These are phyloP conservation scores for Curvularia sp. DNA, from an alignment of 2,329 filamentous ascomycete genomes.

Conservation along the genomic window DNA sequence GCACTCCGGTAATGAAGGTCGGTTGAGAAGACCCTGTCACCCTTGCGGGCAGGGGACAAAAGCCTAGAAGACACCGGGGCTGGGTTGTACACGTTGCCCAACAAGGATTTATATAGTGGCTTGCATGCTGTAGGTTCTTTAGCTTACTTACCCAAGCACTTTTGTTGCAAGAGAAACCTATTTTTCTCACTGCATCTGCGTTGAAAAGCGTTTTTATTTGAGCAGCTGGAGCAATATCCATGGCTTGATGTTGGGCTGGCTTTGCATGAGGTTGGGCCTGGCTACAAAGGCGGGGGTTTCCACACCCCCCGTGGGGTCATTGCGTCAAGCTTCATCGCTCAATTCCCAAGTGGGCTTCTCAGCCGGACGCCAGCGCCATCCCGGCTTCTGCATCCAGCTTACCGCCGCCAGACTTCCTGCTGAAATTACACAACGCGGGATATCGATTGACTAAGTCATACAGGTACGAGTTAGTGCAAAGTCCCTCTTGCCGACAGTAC, in stretches of 20 bases:
- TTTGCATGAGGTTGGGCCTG: neutral
- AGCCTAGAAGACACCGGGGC: slow-evolving; percentile 7
- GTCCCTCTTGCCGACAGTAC: neutral
- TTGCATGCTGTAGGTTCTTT: slow-evolving; percentile 2
- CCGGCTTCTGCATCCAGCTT: neutral
- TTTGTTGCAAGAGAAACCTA: neutral
- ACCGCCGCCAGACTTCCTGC: neutral
- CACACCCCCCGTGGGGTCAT: slow-evolving; percentile 11
- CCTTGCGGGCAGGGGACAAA: neutral
- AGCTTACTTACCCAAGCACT: neutral
- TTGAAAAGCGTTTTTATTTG: neutral
- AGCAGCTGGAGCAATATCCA: neutral
- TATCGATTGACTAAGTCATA: slow-evolving; percentile 4
- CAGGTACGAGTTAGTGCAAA: slow-evolving; percentile 4
- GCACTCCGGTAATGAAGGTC: slow-evolving; percentile 1
- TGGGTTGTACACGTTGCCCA: slow-evolving; percentile 1
- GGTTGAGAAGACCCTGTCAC: neutral
- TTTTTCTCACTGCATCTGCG: neutral
- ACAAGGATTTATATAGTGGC: slow-evolving; percentile 7
- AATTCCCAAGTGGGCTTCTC: slow-evolving; percentile 1
- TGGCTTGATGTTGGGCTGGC: neutral
- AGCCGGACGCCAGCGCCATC: slow-evolving; percentile 3
- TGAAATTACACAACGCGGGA: slow-evolving; percentile 1
- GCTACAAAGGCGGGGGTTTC: neutral
- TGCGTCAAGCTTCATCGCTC: slow-evolving; percentile 7